Base-by-base conservation (phyloP, 148 eudicot species). In the Silene conica region DNA sequence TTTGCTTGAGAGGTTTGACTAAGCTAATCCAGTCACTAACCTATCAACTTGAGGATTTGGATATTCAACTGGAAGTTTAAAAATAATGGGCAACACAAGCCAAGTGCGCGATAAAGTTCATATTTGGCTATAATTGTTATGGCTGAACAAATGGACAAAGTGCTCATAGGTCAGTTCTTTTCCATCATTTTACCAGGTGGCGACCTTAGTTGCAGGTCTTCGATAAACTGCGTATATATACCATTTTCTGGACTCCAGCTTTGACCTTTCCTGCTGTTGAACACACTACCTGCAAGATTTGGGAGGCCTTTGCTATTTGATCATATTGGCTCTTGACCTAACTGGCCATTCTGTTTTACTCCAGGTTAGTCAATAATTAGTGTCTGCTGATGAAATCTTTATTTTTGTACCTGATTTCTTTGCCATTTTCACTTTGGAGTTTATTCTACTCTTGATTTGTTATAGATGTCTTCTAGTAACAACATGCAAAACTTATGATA, bases 1-100 rank as follows among this genome's bases (percentile, higher is more conserved):
- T 16, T 61, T 85, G 72, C 25, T 79, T 91, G 82, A 78, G 70
- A 71, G 79, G 86, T 72, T 84, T 91, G 79, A 78, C 81, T 1
- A 71, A 79, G 67, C 22, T 78, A 57, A 72, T 79, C 45, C 85
- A 60, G 68, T 67, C 74, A 20, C 26, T 56, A 66, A 77, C 52
- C 26, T 80, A 63, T 72, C 78, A 70, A 43, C 71, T 67, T 60
- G 81, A 74, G 65, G 31, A 20, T 46, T 14, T 84, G 76, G 81
- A 80, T 78, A 73, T 79, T 67, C 63, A 61, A 21, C 43, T 14
- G 63, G 78, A 69, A 74, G 73, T 26, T 71, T 76, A 4, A 63
- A 20, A 38, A 15, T 64, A 63, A 52, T 10, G 26, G 22, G 64
- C 1, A 4, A 26, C 21, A 7, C 56, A 13, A 26, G 11, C 11